Evolutionary conservation across 345 rosid genomes (phyloP).

Genomic region (Salix suchowensis): DNA sequence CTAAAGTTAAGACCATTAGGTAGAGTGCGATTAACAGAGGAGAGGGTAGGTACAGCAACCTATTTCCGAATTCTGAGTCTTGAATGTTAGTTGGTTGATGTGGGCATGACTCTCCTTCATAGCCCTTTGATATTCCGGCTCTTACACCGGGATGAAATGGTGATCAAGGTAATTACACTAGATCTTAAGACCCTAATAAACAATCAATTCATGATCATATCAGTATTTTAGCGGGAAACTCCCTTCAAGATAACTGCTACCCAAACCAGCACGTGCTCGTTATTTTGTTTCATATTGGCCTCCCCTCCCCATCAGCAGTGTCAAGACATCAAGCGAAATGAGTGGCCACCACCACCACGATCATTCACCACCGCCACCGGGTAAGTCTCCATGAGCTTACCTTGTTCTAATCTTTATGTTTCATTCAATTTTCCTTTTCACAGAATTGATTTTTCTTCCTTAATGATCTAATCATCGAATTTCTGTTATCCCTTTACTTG

Average conservation of each 20-base stretch:
- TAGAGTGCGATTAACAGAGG: too few species aligned
- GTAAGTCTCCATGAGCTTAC: neutral
- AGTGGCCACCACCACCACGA: neutral
- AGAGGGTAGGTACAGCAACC: too few species aligned
- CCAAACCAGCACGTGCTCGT: too few species aligned
- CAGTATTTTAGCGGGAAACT: neutral
- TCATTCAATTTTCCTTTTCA: neutral
- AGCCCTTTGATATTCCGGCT: too few species aligned
- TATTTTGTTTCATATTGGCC: neutral
- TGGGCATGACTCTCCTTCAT: too few species aligned
- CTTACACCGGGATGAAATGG: neutral
- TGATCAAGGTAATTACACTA: neutral
- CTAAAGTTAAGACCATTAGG: too few species aligned
- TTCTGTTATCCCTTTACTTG: too few species aligned
- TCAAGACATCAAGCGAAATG: neutral
- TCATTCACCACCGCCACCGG: neutral
- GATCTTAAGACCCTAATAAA: neutral
- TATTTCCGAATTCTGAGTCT: too few species aligned
- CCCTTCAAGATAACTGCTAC: neutral
- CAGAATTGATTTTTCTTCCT: neutral
- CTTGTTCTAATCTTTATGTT: neutral
- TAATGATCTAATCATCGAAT: too few species aligned
- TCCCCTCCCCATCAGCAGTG: neutral
- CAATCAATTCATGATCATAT: neutral
- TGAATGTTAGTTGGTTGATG: too few species aligned